phyloP scores from a whole-genome alignment of 2,329 filamentous ascomycete genomes.

The Madurella mycetomatis region DNA sequence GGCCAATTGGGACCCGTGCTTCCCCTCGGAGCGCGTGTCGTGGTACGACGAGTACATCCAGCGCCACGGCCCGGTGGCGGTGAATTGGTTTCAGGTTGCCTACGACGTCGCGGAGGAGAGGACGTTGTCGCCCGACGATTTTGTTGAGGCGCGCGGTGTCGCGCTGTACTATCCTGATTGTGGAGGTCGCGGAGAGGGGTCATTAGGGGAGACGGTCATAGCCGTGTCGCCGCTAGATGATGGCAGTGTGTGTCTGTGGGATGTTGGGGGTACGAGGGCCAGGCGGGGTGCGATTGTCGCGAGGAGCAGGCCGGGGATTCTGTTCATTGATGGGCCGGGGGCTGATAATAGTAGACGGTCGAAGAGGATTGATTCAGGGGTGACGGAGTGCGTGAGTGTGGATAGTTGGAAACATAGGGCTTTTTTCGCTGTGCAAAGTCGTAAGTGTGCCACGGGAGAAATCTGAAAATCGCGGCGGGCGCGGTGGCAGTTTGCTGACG shows the following conservation, averaged over 20 bases:
- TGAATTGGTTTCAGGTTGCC: slow-evolving; percentile 73
- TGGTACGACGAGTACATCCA: slow-evolving; percentile 92
- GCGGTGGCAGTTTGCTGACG: slow-evolving; percentile 12
- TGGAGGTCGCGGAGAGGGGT: slow-evolving; percentile 43
- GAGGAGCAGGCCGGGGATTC: slow-evolving; percentile 60
- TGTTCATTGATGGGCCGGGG: slow-evolving; percentile 54
- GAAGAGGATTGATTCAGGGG: slow-evolving; percentile 65
- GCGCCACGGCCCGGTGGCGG: slow-evolving; percentile 66
- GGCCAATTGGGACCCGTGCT: slow-evolving; percentile 80
- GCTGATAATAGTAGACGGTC: slow-evolving; percentile 44
- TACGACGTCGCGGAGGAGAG: slow-evolving; percentile 31
- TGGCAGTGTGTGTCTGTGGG: slow-evolving; percentile 84
- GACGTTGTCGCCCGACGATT: slow-evolving; percentile 39
- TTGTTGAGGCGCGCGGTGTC: slow-evolving; percentile 67
- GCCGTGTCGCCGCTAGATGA: slow-evolving; percentile 79
- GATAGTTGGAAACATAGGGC: slow-evolving; percentile 63
- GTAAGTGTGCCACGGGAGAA: slow-evolving; percentile 38
- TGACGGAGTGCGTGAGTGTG: slow-evolving; percentile 79
- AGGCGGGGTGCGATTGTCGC: slow-evolving; percentile 60
- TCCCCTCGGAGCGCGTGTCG: slow-evolving; percentile 64
- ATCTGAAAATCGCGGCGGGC: neutral
- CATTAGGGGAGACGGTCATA: slow-evolving; percentile 36
- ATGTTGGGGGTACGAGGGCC: slow-evolving; percentile 55
- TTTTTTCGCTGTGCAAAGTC: slow-evolving; percentile 74
- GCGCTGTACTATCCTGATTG: slow-evolving; percentile 58